Base-by-base conservation (phyloP, 1,284 basidiomycete genomes). In the Sporisorium iseilematis-ciliati region DNA sequence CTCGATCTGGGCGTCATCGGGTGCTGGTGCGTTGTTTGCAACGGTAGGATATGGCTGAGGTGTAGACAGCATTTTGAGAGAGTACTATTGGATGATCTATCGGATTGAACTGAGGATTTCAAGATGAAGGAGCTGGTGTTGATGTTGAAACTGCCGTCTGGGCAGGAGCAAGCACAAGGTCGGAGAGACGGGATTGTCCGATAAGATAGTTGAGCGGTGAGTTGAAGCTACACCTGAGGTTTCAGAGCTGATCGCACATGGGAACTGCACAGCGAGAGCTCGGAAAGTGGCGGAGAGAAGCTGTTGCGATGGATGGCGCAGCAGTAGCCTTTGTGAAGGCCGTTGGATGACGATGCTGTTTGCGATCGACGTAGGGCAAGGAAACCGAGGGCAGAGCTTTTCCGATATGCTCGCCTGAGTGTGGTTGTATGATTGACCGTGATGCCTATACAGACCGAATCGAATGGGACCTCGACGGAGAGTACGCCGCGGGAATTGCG, bases 1-100 rank as follows among this genome's bases (percentile, higher is more conserved):
- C 53, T 80, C 74, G 75, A 85, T 85, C 67, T 84, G 77, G 8
- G 80, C 79, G 63, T 85, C 83, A 55, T 85, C 83, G 35, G 82
- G 81, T 16, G 82, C 81, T 7, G 83, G 82, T 12, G 70, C 76
- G 16, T 78, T 74, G 50, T 75, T 78, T 29, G 75, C 77, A 55
- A 84, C 82, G 42, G 77, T 68, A 1, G 82, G 82, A 38, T 85
- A 84, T 2, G 83, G 83, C 33, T 77, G 73, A 26, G 82, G 82
- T 54, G 83, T 82, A 55, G 82, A 84, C 73, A 84, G 70, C 83
- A 85, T 85, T 59, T 65, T 82, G 68, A 20, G 16, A 20, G 40
- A 43, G 16, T 3, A 20, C 8, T 43, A 8, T 42, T 57, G 51
- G 29, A n/a, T 20, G 45, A 40, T 65, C 57, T 61, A 60, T 69